Base-by-base conservation (phyloP, 1,139 yeast genomes). In the Protomyces lactucae-debilis region DNA sequence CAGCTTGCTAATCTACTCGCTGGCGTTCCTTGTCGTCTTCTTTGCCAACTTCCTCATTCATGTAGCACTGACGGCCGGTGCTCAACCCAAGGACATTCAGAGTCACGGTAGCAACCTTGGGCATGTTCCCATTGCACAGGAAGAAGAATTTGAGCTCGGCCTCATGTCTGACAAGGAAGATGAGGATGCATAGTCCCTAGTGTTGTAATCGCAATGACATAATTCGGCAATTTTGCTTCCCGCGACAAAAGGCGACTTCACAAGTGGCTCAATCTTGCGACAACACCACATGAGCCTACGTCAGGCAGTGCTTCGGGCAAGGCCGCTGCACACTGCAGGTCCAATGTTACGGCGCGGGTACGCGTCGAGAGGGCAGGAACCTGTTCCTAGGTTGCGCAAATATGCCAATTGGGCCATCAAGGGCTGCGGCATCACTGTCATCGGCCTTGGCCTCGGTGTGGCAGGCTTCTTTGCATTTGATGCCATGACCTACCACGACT, bases 11-110 rank as follows among this genome's bases (percentile, higher is more conserved):
- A 80, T 87, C 3, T 76, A 85, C 18, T 83, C 92, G 3, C 88
- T 88, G 0, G 93, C 95, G 0, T 87, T 88, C 71, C 70, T 89
- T 70, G 79, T 88, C 0, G 85, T 81, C 72, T 77, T 90, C 35
- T 66, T 60, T 60, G 64, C 59, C 39, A 54, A 45, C 48, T 60
- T 40, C 21, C 35, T 60, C 40, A 60, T 60, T 21, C 48, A 60
- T 25, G 53, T 60, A 6, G 54, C 51, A 46, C 46, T 48, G 37
- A 46, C 59, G 25, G 48, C 64, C 8, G 59, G 64, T 57, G 16
- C 37, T 1, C 45, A 60, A 25, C 10, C 55, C 16, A 25, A 23
- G 21, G 55, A 12, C 21, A 3, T 4, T 5, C 16, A 12, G 2
- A 37, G 14, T 9, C 51, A 45, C 18, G 54, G 23, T 2, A 5